A percentile compares a stretch with the other conserved stretches of the same genome.
Conservation (phyloP, 257 asterid genomes). For the Hygrophila difformis region DNA sequence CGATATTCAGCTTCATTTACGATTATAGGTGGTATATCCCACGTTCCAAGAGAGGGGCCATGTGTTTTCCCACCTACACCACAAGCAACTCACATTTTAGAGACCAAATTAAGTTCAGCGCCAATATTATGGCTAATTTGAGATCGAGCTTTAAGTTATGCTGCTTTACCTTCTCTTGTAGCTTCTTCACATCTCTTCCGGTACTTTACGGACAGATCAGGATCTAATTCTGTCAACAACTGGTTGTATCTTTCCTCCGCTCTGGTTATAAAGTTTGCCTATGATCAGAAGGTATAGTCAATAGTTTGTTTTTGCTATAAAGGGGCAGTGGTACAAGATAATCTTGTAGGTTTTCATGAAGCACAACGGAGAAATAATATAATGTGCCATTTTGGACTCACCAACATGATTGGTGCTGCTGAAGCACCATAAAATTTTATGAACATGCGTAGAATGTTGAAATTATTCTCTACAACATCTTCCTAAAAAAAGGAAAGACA, state of each 20-base stretch:
- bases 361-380: no score
- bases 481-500: conserved; percentile 32
- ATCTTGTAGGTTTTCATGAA: no score
- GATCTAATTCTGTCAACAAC: conserved; percentile 44
- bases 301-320: not conserved
- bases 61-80: conserved; percentile 47
- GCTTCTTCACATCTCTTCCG: conserved; percentile 88
- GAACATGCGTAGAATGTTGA: conserved; percentile 85
- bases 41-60: conserved; percentile 85
- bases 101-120: not conserved
- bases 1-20: conserved; percentile 57
- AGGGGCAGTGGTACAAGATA: no score
- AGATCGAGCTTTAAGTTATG: not conserved
- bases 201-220: conserved; percentile 43
- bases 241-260: conserved; percentile 64
- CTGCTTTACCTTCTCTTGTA: conserved; percentile 65
- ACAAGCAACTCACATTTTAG: not conserved
- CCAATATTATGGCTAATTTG: not conserved
- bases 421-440: conserved; percentile 70
- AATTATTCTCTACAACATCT: conserved; percentile 66
- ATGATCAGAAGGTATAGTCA: not conserved
- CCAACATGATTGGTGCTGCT: conserved; percentile 73
- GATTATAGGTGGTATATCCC: conserved; percentile 73
- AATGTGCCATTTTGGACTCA: conserved; percentile 34
- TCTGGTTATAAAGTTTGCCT: conserved; percentile 72